Evolutionary conservation across 176 grass and related monocot genomes (phyloP), one percentile per base, ranked within the genome.

Genomic region (Cymbopogon citratus): DNA sequence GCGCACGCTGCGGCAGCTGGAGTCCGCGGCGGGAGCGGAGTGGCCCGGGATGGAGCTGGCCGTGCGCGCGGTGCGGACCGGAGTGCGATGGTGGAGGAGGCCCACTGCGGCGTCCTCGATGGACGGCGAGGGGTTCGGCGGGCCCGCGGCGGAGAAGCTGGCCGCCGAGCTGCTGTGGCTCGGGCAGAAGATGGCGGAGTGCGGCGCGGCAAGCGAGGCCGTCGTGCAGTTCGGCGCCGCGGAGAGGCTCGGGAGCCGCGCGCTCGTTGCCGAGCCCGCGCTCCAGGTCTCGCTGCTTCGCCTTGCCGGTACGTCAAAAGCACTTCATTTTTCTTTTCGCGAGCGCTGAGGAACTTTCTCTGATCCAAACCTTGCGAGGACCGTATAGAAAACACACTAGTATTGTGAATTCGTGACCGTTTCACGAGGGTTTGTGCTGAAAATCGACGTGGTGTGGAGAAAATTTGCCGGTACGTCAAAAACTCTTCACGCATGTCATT

Each of bases 141-240:
- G 83, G 0, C 54, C 74, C 9, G 71, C 86, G 70, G 83, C 86
- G 3, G 92, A 92, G 90, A 98, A 98, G 78, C 80, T 91, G 21
- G 92, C 90, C 3, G 88, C 92, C 6, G 95, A 98, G 86, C 81
- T 90, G 29, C 63, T 98, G 26, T 98, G 95, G 92, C 74, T 98
- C 9, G 86, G 74, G 23, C 83, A 92, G 71, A 98, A 98, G 90
- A 94, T 98, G 90, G 71, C 78, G 28, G 92, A 80, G 78, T 87
- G 73, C 78, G 86, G 86, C 40, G 92, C 66, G 3, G 88, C 83
- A 1, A 16, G 25, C 43, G 95, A 92, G 25, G 92, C 86, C 1
- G 81, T 88, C 18, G 78, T 45, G 52, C 85, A 66, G 76, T 98
- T 93, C 84, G 86, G 92, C 34, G 67, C 43, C 12, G 90, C 90